Conservation (phyloP, 208 protist species). For the Acanthamoeba triangularis region DNA sequence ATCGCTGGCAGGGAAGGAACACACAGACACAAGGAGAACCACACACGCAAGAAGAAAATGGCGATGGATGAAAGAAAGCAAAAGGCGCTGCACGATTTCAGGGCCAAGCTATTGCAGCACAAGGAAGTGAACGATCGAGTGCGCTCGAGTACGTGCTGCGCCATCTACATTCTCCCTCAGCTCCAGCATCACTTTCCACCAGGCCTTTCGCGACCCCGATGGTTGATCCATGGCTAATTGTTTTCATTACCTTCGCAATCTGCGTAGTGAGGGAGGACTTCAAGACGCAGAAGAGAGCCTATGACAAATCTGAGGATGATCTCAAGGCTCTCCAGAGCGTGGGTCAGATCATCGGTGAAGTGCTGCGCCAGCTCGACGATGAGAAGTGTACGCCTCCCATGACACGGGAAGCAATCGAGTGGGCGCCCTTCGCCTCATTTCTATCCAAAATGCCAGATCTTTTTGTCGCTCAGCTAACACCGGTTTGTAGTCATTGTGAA, state of each 20-base stretch:
- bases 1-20: too few relatives aligned
- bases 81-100: slow-evolving; percentile 85
- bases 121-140: slow-evolving; percentile 86
- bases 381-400: slow-evolving; percentile 90
- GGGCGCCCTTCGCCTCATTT: background rate
- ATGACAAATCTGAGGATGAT: slow-evolving; percentile 98
- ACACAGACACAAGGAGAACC: background rate
- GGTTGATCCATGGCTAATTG: background rate
- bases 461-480: background rate
- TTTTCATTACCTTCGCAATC: slow-evolving; percentile 11
- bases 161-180: background rate
- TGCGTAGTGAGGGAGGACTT: slow-evolving; percentile 86
- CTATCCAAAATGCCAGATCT: background rate
- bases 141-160: slow-evolving; percentile 81
- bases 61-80: slow-evolving; percentile 76
- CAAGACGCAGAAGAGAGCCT: slow-evolving; percentile 93
- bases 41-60: slow-evolving; percentile 36
- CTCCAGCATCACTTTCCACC: background rate
- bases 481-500: slow-evolving; percentile 97
- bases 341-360: slow-evolving; percentile 99
- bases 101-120: slow-evolving; percentile 91
- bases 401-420: too few relatives aligned
- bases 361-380: slow-evolving; percentile 97
- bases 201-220: background rate
- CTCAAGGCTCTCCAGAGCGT: slow-evolving; percentile 99